These are phyloP conservation scores for Colletotrichum sp. DNA, from an alignment of 2,329 filamentous ascomycete genomes.

Conservation along the genomic window DNA sequence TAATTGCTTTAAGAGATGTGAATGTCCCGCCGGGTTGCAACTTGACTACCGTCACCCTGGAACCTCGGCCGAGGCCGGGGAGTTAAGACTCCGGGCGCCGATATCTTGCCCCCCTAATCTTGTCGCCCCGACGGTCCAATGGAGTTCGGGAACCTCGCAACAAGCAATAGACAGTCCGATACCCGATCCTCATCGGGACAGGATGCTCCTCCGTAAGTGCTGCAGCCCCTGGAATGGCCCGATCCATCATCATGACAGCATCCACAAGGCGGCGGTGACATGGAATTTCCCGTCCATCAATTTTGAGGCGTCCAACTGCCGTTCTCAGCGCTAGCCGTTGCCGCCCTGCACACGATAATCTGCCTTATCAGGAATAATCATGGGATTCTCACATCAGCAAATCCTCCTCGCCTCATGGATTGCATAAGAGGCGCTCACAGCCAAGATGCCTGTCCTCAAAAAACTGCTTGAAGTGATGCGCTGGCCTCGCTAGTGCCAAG, in stretches of 20 bases:
- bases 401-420: neutral
- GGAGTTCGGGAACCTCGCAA: neutral
- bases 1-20: neutral
- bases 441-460: neutral
- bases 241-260: neutral
- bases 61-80: neutral
- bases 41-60: neutral
- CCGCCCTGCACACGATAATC: neutral
- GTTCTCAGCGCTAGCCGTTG: neutral
- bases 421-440: neutral
- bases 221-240: neutral
- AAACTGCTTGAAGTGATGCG: neutral
- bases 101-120: neutral
- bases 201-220: neutral
- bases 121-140: neutral
- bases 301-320: neutral
- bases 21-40: neutral
- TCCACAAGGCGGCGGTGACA: neutral
- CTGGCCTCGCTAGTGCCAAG: neutral
- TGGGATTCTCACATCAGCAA: neutral
- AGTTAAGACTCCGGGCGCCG: neutral
- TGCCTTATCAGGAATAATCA: neutral
- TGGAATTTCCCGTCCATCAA: neutral
- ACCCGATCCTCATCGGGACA: neutral
- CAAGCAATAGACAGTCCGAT: neutral